Evolutionary conservation across 1,139 yeast species (phyloP), one percentile per base, ranked within the genome.

Genomic region (Saccharomyces hybrid): DNA sequence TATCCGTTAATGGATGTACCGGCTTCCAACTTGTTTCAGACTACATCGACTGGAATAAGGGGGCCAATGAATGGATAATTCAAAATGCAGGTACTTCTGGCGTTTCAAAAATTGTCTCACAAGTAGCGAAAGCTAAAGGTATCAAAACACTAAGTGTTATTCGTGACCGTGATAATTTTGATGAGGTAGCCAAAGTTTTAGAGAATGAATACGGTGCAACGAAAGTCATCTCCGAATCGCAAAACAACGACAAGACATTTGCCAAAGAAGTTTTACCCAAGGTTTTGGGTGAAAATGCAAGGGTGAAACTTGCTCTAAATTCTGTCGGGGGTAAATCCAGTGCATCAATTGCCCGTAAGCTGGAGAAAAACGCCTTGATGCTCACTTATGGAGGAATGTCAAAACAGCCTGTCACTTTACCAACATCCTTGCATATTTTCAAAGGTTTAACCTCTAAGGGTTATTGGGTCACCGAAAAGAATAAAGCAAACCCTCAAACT

Each of bases 341-440:
- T 46, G 78, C 96, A 1, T 84, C 85, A 47, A 76, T 93, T 62
- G 93, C 96, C 6, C 79, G 97, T 61, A 90, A 90, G 68, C 78
- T 93, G 59, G 82, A 80, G 52, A 78, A 81, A 58, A 88, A 90
- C 29, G 83, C 83, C 1, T 78, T 86, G 59, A 77, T 93, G 77
- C 82, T 88, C 64, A 90, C 99, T 0, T 93, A 93, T 68, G 99
- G 99, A 29, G 99, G 97, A 51, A 93, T 93, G 99, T 88, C 98
- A 5, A 84, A 84, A 76, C 93, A 89, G 72, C 99, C 99, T 2
- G 95, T 95, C 26, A 80, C 82, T 16, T 73, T 93, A 56, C 97
- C 98, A 47, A 89, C 97, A 0, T 82, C 96, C 1, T 74, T 88
- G 58, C 88, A 88, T 66, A 91, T 95, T 60, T 93, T 93, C 77